A percentile compares a stretch with the other conserved stretches of the same genome.
Evolutionary conservation across 805 yeast species (phyloP).

Genomic region (Hermanozyma aechmeae): DNA sequence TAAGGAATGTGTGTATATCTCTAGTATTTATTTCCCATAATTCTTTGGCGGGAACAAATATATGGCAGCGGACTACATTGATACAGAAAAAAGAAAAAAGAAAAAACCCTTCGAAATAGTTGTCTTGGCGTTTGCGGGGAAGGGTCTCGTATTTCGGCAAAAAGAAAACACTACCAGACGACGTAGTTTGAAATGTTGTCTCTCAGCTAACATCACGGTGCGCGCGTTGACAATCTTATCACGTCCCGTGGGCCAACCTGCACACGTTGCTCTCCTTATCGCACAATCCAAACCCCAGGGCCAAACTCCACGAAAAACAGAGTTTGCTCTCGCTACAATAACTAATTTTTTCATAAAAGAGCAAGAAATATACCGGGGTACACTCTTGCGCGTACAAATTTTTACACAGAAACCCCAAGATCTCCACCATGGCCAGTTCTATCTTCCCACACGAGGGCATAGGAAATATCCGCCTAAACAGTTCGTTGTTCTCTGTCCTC

Average conservation of each 20-base stretch:
- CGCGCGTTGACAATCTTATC: too few relatives aligned
- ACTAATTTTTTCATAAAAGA: neutral
- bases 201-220: too few relatives aligned
- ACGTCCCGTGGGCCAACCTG: too few relatives aligned
- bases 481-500: conserved; percentile 18
- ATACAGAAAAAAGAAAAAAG: neutral
- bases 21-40: neutral
- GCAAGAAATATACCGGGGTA: neutral
- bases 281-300: neutral
- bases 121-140: neutral
- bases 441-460: conserved; percentile 29
- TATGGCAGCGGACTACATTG: neutral
- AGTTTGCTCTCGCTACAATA: neutral
- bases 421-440: conserved; percentile 6
- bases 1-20: neutral
- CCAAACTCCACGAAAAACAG: neutral
- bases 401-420: neutral
- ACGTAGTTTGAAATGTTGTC: too few relatives aligned
- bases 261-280: too few relatives aligned
- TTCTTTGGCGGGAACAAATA: too few relatives aligned
- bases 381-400: too few relatives aligned
- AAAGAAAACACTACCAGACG: too few relatives aligned
- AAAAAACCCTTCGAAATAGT: neutral
- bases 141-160: conserved; percentile 1
- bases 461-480: conserved; percentile 21